Evolutionary conservation across 768 basidiomycete species (phyloP), one percentile per base, ranked within the genome.

Genomic region (Pleurotus cornucopiae): DNA sequence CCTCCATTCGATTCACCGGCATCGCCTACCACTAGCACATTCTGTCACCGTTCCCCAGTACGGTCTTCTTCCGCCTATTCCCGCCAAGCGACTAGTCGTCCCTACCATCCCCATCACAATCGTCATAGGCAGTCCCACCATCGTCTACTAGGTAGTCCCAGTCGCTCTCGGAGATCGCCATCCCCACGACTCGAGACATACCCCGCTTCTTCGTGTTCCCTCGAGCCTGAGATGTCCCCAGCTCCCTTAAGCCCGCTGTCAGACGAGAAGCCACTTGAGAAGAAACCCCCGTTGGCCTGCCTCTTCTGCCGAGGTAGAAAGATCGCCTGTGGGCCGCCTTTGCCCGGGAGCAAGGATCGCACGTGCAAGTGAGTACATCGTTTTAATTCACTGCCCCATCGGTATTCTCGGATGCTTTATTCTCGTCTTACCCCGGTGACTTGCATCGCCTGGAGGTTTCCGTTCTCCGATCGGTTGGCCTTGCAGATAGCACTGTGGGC

Each of bases 221-320:
- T 18, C 12, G 46, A 57, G 25, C 57, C 40, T 14, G 41, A 30
- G 26, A 40, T 43, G 12, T 53, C 51, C 12, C 39, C 52, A 20
- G n/a, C 37, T 9, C 62, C 61, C 6, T 56, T 71, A 20, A 69
- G 66, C 51, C 67, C 69, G 12, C 57, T 67, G 25, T 65, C 68
- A 23, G 48, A 59, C 14, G 70, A 70, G 63, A 64, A 69, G 53
- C 66, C 68, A 49, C 57, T 64, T 38, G 68, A 72, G 46, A 82
- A 81, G 71, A 86, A 85, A 59, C 85, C 85, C 13, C 76, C 80
- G 2, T 71, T 86, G 1, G 85, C 85, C 1, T 86, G 85, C 59
- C 69, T 84, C 5, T 86, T 86, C 62, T 86, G 85, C 63, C 74
- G 85, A 40, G 83, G 83, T 4, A 73, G 85, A 41, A 86, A 86